Conservation (phyloP, 1,284 basidiomycete species). For the Papiliotrema fonsecae region DNA sequence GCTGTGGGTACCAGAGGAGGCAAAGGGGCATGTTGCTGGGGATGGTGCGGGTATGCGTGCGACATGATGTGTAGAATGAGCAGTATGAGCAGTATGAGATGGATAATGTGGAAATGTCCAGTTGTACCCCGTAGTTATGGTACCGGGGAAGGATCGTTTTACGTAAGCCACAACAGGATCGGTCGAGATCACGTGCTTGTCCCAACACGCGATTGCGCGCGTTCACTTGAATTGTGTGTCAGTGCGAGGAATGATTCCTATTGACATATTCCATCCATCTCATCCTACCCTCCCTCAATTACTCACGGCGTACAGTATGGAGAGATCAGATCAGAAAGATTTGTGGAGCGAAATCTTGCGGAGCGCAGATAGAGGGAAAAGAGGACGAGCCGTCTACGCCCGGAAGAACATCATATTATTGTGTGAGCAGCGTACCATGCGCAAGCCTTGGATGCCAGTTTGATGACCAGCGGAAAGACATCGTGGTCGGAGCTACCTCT, state of each 20-base stretch:
- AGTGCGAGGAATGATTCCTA: too few relatives aligned
- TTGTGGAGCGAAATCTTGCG: constrained; percentile 88
- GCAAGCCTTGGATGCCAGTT: background rate
- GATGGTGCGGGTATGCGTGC: background rate
- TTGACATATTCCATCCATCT: too few relatives aligned
- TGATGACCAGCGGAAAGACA: constrained; percentile 53
- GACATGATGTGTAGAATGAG: background rate
- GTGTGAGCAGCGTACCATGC: constrained; percentile 53
- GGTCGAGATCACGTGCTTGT: too few relatives aligned
- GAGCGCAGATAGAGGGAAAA: constrained; percentile 69
- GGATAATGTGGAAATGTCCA: background rate
- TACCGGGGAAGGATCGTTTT: too few relatives aligned
- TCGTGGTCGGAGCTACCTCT: constrained; percentile 16
- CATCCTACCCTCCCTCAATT: too few relatives aligned
- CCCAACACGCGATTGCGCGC: too few relatives aligned
- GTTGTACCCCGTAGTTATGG: too few relatives aligned
- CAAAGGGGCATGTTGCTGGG: background rate
- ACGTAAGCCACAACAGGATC: too few relatives aligned
- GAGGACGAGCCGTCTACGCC: constrained; percentile 59
- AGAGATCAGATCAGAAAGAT: too few relatives aligned
- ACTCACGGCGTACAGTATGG: too few relatives aligned
- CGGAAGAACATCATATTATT: constrained; percentile 79
- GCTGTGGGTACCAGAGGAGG: background rate
- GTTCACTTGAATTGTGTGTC: too few relatives aligned
- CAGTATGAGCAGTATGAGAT: background rate